Evolutionary conservation across 1,139 yeast species (phyloP).

Genomic region (Hanseniaspora sp.): DNA sequence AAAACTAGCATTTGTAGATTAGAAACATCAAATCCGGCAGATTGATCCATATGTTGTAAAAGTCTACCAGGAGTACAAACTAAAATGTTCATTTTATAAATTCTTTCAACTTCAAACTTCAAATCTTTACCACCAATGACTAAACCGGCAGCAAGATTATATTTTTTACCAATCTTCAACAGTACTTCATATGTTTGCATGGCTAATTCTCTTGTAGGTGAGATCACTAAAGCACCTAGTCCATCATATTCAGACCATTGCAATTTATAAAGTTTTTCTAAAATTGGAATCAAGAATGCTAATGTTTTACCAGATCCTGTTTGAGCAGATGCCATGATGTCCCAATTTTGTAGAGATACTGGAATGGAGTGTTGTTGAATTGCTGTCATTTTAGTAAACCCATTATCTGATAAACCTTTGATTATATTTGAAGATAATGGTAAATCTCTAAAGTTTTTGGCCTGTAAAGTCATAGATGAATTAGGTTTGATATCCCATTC

Average conservation of each 20-base stretch:
- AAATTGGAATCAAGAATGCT: constrained; percentile 77
- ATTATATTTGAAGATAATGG: constrained; percentile 61
- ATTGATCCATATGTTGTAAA: constrained; percentile 88
- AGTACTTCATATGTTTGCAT: constrained; percentile 88
- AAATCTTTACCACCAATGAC: constrained; percentile 97
- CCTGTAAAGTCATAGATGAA: constrained; percentile 21
- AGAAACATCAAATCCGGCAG: constrained; percentile 70
- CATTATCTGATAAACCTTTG: constrained; percentile 61
- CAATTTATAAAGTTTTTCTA: constrained; percentile 60
- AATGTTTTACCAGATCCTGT: constrained; percentile 96
- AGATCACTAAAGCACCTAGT: constrained; percentile 77
- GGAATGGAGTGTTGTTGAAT: constrained; percentile 77
- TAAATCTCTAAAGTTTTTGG: constrained; percentile 48
- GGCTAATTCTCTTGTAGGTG: constrained; percentile 92
- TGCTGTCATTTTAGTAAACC: constrained; percentile 68
- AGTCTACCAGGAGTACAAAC: constrained; percentile 96
- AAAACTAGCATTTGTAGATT: constrained; percentile 73
- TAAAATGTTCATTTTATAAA: constrained; percentile 69
- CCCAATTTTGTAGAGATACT: constrained; percentile 65
- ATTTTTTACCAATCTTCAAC: constrained; percentile 68
- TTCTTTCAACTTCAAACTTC: constrained; percentile 73
- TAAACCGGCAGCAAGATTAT: constrained; percentile 79
- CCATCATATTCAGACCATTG: constrained; percentile 86
- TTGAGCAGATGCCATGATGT: constrained; percentile 82
- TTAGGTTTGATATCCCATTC: constrained; percentile 37